Conservation (phyloP, 352 stramenopile species). For the Globisporangium ultimum region DNA sequence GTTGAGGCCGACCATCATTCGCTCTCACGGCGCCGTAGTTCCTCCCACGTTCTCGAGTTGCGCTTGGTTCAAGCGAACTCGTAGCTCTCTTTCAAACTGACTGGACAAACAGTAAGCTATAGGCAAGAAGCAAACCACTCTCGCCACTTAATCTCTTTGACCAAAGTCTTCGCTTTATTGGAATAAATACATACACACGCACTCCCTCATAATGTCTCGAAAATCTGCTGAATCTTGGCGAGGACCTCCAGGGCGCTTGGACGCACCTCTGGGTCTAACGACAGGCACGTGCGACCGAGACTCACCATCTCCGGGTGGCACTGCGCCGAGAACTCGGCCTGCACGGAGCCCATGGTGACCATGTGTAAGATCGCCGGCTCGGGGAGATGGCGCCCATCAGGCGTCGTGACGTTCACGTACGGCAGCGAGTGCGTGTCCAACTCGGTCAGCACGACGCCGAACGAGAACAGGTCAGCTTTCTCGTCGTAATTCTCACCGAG, state of each 20-base stretch:
- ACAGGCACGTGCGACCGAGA: constrained; percentile 23
- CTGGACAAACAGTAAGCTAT: no score
- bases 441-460: constrained; percentile 54
- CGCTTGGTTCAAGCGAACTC: no score
- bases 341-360: constrained; percentile 27
- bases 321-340: constrained; percentile 22
- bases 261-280: constrained; percentile 21
- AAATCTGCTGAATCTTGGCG: neutral
- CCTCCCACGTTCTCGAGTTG: no score
- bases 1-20: no score
- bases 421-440: constrained; percentile 35
- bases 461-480: constrained; percentile 52
- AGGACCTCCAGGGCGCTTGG: constrained; percentile 16
- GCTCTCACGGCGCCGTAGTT: no score
- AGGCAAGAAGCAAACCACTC: no score
- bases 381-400: constrained; percentile 19
- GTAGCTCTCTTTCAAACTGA: no score
- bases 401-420: constrained; percentile 19
- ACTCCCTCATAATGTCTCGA: neutral
- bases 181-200: no score
- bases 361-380: constrained; percentile 29
- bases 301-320: constrained; percentile 20
- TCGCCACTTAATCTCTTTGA: no score
- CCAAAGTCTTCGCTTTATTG: no score
- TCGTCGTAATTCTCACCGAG: constrained; percentile 30